phyloP scores from a whole-genome alignment of 2,329 filamentous ascomycete species.

The Stachybotrys elegans region DNA sequence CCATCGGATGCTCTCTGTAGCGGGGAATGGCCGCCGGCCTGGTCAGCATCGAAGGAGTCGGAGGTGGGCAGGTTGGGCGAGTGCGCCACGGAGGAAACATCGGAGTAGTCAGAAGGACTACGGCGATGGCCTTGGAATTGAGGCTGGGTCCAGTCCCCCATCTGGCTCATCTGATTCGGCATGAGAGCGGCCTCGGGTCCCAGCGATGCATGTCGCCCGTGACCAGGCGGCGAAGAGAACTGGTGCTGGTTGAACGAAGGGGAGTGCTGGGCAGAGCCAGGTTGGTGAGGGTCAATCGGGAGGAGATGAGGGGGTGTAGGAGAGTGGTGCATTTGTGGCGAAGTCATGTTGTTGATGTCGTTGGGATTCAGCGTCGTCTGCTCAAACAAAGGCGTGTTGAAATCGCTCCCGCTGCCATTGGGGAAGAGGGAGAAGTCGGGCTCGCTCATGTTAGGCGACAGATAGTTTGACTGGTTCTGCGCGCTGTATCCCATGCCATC shows the following conservation, averaged over 20 bases:
- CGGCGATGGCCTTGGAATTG: conserved; percentile 79
- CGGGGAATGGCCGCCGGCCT: conserved; percentile 72
- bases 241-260: conserved; percentile 52
- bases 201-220: conserved; percentile 53
- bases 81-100: conserved; percentile 78
- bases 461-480: conserved; percentile 38
- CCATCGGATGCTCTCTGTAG: conserved; percentile 71
- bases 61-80: conserved; percentile 77
- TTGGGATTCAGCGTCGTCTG: conserved; percentile 36
- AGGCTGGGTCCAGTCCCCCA: conserved; percentile 47
- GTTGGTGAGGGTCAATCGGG: conserved; percentile 41
- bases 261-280: conserved; percentile 49
- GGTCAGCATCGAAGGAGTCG: conserved; percentile 72
- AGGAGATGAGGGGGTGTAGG: conserved; percentile 52
- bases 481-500: conserved; percentile 35
- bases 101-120: conserved; percentile 85
- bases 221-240: conserved; percentile 45
- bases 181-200: conserved; percentile 54
- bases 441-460: conserved; percentile 47
- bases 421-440: conserved; percentile 62
- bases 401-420: conserved; percentile 46
- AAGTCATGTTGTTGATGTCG: conserved; percentile 50
- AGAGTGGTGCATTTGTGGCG: conserved; percentile 50
- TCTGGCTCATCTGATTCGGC: conserved; percentile 43
- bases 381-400: conserved; percentile 58